A percentile compares a stretch with the other conserved stretches of the same genome.
Evolutionary conservation across 805 yeast species (phyloP).

Genomic region (Starmera dryadoides): DNA sequence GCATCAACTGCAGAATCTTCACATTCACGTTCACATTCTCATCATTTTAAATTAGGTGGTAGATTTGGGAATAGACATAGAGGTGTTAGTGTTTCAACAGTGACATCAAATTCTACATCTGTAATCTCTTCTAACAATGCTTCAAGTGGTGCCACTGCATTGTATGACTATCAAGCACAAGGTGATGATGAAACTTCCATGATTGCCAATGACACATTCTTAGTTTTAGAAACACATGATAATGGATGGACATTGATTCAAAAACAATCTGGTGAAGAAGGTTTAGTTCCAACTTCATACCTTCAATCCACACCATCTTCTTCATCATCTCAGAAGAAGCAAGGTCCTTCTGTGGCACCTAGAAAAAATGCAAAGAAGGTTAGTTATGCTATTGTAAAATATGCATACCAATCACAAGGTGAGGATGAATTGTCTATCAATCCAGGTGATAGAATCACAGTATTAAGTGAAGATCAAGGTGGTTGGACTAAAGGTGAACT

Average conservation of each 20-base stretch:
- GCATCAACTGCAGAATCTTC: slow-evolving; percentile 3
- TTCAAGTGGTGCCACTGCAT: slow-evolving; percentile 30
- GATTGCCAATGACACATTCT: slow-evolving; percentile 48
- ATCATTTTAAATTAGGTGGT: too few relatives aligned
- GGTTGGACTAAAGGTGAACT: slow-evolving; percentile 96
- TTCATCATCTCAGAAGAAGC: slow-evolving; percentile 34
- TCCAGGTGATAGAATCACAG: slow-evolving; percentile 67
- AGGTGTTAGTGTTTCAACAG: slow-evolving; percentile 15
- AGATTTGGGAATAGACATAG: not conserved
- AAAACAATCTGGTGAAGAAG: slow-evolving; percentile 36
- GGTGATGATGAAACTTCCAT: slow-evolving; percentile 72
- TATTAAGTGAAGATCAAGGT: slow-evolving; percentile 67
- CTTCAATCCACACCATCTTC: too few relatives aligned
- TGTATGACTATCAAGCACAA: slow-evolving; percentile 36
- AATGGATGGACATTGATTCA: slow-evolving; percentile 85
- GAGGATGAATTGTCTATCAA: slow-evolving; percentile 68
- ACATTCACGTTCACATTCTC: slow-evolving; percentile 8
- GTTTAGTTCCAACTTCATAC: slow-evolving; percentile 65
- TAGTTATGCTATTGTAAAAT: slow-evolving; percentile 59
- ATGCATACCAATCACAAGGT: slow-evolving; percentile 71
- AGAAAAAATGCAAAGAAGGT: slow-evolving; percentile 63
- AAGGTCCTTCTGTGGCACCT: slow-evolving; percentile 80
- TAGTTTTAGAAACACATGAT: slow-evolving; percentile 48
- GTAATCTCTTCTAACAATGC: slow-evolving; percentile 21
- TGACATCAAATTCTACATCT: slow-evolving; percentile 23